A percentile compares a stretch with the other conserved stretches of the same genome.
phyloP scores from a whole-genome alignment of 2,329 filamentous ascomycete species.

The Fusarium annulatum region DNA sequence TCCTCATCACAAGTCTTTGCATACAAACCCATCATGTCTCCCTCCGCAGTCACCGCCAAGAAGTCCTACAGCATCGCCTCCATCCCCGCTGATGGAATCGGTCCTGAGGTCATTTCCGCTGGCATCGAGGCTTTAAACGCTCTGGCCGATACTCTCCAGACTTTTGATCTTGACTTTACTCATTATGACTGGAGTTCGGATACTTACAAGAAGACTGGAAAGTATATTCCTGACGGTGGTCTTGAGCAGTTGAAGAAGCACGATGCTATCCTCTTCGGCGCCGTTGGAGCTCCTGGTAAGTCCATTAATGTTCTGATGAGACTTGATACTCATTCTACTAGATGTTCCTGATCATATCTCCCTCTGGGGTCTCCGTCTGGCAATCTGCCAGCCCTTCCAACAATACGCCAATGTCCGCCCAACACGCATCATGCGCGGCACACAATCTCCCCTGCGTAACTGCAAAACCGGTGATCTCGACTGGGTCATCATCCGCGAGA shows the following conservation, averaged over 20 bases:
- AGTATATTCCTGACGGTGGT: conserved; percentile 57
- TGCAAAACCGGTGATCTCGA: conserved; percentile 66
- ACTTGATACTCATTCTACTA: conserved; percentile 17
- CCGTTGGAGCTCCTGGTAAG: conserved; percentile 67
- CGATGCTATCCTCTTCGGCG: conserved; percentile 73
- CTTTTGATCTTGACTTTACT: conserved; percentile 71
- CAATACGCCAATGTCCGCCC: conserved; percentile 76
- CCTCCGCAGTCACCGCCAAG: conserved; percentile 32
- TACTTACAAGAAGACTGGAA: conserved; percentile 72
- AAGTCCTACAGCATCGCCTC: conserved; percentile 65
- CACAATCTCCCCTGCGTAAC: conserved; percentile 65
- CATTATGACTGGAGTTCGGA: conserved; percentile 75
- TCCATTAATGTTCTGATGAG: conserved; percentile 56
- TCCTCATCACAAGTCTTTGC: neutral
- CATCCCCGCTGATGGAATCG: conserved; percentile 73
- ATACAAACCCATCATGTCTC: conserved; percentile 36
- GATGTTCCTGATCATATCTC: conserved; percentile 74
- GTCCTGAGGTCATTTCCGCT: conserved; percentile 70
- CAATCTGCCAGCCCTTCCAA: conserved; percentile 72
- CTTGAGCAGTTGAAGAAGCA: conserved; percentile 51
- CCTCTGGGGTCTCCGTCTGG: conserved; percentile 72
- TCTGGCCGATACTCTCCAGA: conserved; percentile 61
- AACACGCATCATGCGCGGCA: conserved; percentile 69
- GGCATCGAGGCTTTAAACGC: conserved; percentile 70
- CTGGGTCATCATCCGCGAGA: conserved; percentile 75